These are phyloP conservation scores for Akanthomyces muscarius DNA, from an alignment of 2,329 filamentous ascomycete species.

Conservation along the genomic window DNA sequence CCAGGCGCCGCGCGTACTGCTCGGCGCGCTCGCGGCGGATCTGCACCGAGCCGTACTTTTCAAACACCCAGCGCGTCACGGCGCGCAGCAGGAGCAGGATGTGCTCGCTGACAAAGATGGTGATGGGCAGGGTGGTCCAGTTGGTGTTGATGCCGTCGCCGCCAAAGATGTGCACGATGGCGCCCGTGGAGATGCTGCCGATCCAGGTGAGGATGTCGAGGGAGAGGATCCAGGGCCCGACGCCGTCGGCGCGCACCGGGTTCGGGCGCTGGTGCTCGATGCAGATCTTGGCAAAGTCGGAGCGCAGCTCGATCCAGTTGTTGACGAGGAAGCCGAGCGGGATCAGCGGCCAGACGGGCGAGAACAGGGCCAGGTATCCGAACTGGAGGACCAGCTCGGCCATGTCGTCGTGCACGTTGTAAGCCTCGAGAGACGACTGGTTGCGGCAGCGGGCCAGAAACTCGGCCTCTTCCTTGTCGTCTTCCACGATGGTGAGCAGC, in stretches of 20 bases:
- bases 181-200: conserved; percentile 67
- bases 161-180: conserved; percentile 70
- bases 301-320: conserved; percentile 73
- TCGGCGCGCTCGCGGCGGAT: conserved; percentile 38
- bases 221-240: conserved; percentile 68
- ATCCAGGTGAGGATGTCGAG: conserved; percentile 68
- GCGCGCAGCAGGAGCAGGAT: conserved; percentile 60
- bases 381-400: conserved; percentile 71
- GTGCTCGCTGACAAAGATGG: conserved; percentile 71
- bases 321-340: conserved; percentile 70
- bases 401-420: conserved; percentile 70
- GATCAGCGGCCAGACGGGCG: conserved; percentile 71
- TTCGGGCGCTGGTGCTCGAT: conserved; percentile 68
- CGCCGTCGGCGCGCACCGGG: conserved; percentile 66
- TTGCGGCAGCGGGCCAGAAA: conserved; percentile 62
- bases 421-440: conserved; percentile 63
- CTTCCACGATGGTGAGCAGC: conserved; percentile 46
- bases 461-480: conserved; percentile 58
- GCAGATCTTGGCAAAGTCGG: conserved; percentile 74
- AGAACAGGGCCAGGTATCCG: conserved; percentile 70
- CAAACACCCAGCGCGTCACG: conserved; percentile 33
- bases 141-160: conserved; percentile 48
- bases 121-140: conserved; percentile 63
- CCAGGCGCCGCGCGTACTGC: conserved; percentile 35
- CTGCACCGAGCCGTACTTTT: conserved; percentile 37